Conservation (phyloP, 495 filamentous ascomycete species). For the Xylaria bambusicola region DNA sequence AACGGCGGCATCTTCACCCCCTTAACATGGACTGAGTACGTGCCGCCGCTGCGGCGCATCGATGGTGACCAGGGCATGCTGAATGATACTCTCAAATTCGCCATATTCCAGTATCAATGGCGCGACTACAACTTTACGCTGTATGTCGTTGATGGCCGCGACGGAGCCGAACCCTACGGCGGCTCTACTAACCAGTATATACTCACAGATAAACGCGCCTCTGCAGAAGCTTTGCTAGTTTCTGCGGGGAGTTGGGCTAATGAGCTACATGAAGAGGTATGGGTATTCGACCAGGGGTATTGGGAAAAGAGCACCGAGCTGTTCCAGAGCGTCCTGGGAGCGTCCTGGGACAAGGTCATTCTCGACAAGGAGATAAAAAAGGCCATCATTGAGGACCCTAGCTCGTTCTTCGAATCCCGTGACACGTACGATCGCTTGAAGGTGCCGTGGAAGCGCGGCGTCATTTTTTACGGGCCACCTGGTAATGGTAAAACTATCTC, state of each 20-base stretch:
- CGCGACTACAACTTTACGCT: constrained; percentile 52
- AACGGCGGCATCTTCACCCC: constrained; percentile 24
- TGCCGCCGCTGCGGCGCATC: constrained; percentile 53
- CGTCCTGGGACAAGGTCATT: constrained; percentile 66
- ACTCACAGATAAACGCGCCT: constrained; percentile 40
- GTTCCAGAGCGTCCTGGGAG: constrained; percentile 56
- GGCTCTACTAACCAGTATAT: constrained; percentile 50
- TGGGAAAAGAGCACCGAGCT: constrained; percentile 64
- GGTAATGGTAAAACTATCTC: constrained; percentile 71
- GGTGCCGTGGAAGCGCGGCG: constrained; percentile 57
- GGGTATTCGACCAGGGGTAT: constrained; percentile 60
- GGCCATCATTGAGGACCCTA: constrained; percentile 58
- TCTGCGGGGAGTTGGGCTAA: constrained; percentile 50
- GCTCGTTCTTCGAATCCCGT: constrained; percentile 58
- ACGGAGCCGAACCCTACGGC: constrained; percentile 40
- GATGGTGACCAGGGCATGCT: constrained; percentile 49
- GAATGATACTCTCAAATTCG: constrained; percentile 47
- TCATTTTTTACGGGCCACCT: constrained; percentile 62
- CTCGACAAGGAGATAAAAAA: constrained; percentile 64
- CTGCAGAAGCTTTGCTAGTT: constrained; percentile 54
- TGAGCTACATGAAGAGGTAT: constrained; percentile 62
- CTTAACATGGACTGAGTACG: constrained; percentile 47
- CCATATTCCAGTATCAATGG: constrained; percentile 56
- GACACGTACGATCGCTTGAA: constrained; percentile 57
- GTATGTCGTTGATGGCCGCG: constrained; percentile 53